A percentile compares a stretch with the other conserved stretches of the same genome.
Evolutionary conservation across 2,329 filamentous ascomycete species (phyloP).

Genomic region (Colletotrichum sp.): DNA sequence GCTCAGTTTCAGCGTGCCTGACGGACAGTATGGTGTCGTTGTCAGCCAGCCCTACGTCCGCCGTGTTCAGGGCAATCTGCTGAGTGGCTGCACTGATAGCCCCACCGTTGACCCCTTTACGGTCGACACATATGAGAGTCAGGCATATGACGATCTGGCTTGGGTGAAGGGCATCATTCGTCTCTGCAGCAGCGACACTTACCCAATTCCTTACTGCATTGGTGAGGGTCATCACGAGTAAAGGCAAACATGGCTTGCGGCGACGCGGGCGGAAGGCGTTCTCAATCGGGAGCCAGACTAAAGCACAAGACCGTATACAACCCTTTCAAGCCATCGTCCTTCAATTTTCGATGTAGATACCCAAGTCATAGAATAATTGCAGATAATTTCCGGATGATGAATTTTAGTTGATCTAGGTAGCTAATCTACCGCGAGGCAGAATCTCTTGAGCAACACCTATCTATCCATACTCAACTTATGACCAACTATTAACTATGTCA

Average conservation of each 20-base stretch:
- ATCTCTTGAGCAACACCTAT: too few relatives aligned
- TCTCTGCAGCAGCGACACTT: constrained; percentile 37
- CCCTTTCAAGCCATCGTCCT: background rate
- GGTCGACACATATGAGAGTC: constrained; percentile 35
- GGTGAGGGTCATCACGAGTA: constrained; percentile 30
- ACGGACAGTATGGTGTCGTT: constrained; percentile 39
- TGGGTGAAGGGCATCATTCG: constrained; percentile 45
- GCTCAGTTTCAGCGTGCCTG: constrained; percentile 34
- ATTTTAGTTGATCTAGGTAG: background rate
- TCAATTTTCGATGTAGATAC: background rate
- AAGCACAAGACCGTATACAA: background rate
- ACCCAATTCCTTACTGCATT: constrained; percentile 40
- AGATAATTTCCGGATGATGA: background rate
- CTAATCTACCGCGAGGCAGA: too few relatives aligned
- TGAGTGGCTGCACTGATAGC: constrained; percentile 36
- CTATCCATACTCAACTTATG: too few relatives aligned
- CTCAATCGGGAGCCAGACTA: background rate
- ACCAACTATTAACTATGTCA: too few relatives aligned
- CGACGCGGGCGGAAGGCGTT: background rate
- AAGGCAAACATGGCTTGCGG: background rate
- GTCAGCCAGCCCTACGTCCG: constrained; percentile 40
- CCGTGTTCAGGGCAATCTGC: constrained; percentile 33
- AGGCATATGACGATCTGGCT: constrained; percentile 31
- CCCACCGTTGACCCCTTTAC: constrained; percentile 30
- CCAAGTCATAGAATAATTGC: background rate